A percentile compares a stretch with the other conserved stretches of the same genome.
phyloP scores from a whole-genome alignment of 2,329 filamentous ascomycete species.

The Peltaster fructicola region DNA sequence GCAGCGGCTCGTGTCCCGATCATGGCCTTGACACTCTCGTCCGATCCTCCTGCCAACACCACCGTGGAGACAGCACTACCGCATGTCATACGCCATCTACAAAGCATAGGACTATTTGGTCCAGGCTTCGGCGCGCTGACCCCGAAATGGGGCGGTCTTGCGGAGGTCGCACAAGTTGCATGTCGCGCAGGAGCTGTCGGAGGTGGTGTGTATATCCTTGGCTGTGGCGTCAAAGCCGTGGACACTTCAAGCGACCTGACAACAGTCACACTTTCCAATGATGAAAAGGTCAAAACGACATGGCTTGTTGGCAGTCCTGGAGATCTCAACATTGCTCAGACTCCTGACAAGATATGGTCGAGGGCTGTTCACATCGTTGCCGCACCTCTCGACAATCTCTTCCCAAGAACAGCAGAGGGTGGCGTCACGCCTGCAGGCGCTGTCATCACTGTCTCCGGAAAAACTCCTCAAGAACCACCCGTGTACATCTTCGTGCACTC shows the following conservation, averaged over 20 bases:
- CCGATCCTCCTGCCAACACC: constrained; percentile 36
- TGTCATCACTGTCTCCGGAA: constrained; percentile 46
- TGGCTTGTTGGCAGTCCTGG: constrained; percentile 14
- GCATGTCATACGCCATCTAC: constrained; percentile 60
- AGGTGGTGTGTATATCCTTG: constrained; percentile 76
- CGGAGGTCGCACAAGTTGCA: constrained; percentile 78
- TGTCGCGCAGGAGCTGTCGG: constrained; percentile 85
- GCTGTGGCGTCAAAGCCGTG: constrained; percentile 40
- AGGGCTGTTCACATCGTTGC: constrained; percentile 36
- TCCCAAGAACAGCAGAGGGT: constrained; percentile 55
- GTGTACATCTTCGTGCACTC: constrained; percentile 57
- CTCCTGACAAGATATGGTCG: neutral
- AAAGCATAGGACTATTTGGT: constrained; percentile 75
- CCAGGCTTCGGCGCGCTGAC: constrained; percentile 78
- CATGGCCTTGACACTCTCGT: constrained; percentile 55
- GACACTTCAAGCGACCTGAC: constrained; percentile 5
- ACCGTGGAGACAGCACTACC: constrained; percentile 52
- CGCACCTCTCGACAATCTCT: constrained; percentile 46
- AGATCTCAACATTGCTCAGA: constrained; percentile 11
- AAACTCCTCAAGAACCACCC: constrained; percentile 25
- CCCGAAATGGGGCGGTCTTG: constrained; percentile 80
- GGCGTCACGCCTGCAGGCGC: constrained; percentile 58
- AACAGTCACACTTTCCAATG: constrained; percentile 11
- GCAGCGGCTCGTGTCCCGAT: constrained; percentile 46
- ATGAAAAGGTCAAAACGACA: constrained; percentile 14